Evolutionary conservation across 1,284 basidiomycete species (phyloP).

Genomic region (Tremellales sp.): DNA sequence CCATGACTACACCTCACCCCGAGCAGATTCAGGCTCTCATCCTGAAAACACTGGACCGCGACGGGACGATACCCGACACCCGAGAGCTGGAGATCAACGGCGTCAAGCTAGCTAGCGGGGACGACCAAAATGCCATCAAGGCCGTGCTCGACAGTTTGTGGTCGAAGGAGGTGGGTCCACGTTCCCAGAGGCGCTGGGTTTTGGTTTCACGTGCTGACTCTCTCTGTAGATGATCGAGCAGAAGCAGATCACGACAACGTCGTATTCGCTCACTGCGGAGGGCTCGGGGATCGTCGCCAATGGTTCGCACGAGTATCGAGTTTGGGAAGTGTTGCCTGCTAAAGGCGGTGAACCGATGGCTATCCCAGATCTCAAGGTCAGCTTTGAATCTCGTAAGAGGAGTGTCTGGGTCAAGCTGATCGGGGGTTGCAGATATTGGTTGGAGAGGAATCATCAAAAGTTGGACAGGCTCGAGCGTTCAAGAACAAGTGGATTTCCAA

Average conservation of each 20-base stretch:
- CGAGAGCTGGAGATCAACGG: constrained; percentile 62
- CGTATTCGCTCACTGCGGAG: constrained; percentile 72
- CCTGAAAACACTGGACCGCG: constrained; percentile 63
- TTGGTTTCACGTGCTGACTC: too few species aligned
- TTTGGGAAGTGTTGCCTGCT: constrained; percentile 75
- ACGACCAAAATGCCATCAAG: constrained; percentile 74
- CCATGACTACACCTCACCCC: background rate
- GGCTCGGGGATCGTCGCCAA: constrained; percentile 70
- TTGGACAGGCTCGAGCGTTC: constrained; percentile 91
- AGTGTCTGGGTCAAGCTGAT: background rate
- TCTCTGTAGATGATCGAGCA: constrained; percentile 68
- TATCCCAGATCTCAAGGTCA: constrained; percentile 59
- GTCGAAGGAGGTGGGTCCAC: constrained; percentile 68
- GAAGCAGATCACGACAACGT: constrained; percentile 69
- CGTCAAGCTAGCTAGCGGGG: constrained; percentile 46
- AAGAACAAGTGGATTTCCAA: constrained; percentile 97
- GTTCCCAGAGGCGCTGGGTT: background rate
- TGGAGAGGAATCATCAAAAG: constrained; percentile 78
- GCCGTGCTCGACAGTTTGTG: constrained; percentile 82
- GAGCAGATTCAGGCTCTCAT: constrained; percentile 64
- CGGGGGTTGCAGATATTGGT: constrained; percentile 59
- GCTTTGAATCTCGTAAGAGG: constrained; percentile 4
- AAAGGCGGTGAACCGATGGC: constrained; percentile 67
- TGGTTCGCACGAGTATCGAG: constrained; percentile 90
- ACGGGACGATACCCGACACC: constrained; percentile 67